Evolutionary conservation across 768 basidiomycete species (phyloP), one percentile per base, ranked within the genome.

Genomic region (Boletus patriciae): DNA sequence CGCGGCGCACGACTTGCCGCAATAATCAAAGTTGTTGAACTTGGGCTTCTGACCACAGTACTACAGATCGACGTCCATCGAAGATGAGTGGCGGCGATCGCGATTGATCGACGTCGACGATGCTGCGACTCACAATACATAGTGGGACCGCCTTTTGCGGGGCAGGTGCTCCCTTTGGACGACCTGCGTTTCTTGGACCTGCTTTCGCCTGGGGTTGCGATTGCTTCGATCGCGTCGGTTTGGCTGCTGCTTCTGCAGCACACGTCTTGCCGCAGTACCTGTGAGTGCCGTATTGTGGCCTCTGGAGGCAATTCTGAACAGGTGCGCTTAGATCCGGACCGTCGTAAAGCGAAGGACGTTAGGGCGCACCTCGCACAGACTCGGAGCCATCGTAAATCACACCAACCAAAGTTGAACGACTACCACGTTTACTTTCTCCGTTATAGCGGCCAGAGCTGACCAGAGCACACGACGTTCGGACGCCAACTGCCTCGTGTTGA

Each of bases 1-100:
- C 1, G 78, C 72, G 11, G 84, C 85, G 65, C 86, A 87, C 40
- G 78, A 80, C 77, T 84, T 86, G 44, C 84, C 80, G 57, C 86
- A 87, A 66, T 78, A 87, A 51, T 85, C 80, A 63, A 81, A 83
- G 61, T 75, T 76, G 54, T 74, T 79, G 72, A 78, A 83, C 70
- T 84, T 87, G 12, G 83, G 82, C 60, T 82, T 85, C 71, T 81
- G 80, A 60, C 83, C 79, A 67, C 86, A 87, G 36, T 70, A 36
- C 71, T 72, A 45, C 25, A 59, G 62, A 66, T 68, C 66, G 67
- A 51, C 64, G 46, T 19, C 51, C 67, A 61, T 66, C 58, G 48
- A 56, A 55, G 51, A 60, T 68, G 54, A 62, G 52, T 46, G 51
- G 27, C n/a, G 23, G 19, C 42, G 63, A 69, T 72, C 69, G 55